phyloP scores from a whole-genome alignment of 495 filamentous ascomycete species.

The Aspergillus conjunctus region DNA sequence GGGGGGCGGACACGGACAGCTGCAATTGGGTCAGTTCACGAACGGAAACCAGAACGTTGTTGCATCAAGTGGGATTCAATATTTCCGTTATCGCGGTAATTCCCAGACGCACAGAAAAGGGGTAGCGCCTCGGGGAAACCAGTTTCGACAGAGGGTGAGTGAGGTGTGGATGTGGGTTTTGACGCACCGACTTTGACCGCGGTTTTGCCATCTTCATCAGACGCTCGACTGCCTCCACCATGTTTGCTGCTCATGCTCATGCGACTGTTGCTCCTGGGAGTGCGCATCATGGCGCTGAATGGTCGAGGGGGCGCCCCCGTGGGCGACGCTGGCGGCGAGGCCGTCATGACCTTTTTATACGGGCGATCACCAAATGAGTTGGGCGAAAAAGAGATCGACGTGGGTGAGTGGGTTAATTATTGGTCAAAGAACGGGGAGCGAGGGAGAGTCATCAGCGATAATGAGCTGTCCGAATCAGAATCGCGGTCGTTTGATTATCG shows the following conservation, averaged over 20 bases:
- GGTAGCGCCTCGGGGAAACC: neutral
- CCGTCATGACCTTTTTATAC: slow-evolving; percentile 48
- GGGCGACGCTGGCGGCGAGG: slow-evolving; percentile 62
- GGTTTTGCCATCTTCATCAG: slow-evolving; percentile 91
- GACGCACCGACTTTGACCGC: slow-evolving; percentile 99
- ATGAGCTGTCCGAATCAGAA: slow-evolving; percentile 13
- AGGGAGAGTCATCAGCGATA: slow-evolving; percentile 27
- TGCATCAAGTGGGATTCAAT: slow-evolving; percentile 1
- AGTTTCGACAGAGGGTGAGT: neutral
- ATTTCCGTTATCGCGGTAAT: slow-evolving; percentile 6
- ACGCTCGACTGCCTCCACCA: slow-evolving; percentile 80
- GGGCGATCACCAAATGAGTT: slow-evolving; percentile 14
- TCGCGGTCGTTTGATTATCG: slow-evolving; percentile 10
- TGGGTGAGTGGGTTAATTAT: slow-evolving; percentile 23
- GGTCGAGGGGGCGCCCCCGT: slow-evolving; percentile 65
- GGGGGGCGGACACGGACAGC: slow-evolving; percentile 95
- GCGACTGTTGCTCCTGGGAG: slow-evolving; percentile 82
- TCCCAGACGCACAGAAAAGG: slow-evolving; percentile 10
- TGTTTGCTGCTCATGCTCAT: slow-evolving; percentile 83
- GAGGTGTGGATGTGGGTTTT: neutral
- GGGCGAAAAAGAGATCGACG: slow-evolving; percentile 24
- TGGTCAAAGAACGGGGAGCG: slow-evolving; percentile 17
- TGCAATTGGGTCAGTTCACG: slow-evolving; percentile 39
- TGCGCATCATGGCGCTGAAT: slow-evolving; percentile 82
- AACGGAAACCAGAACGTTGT: slow-evolving; percentile 6